A percentile compares a stretch with the other conserved stretches of the same genome.
Evolutionary conservation across 805 yeast species (phyloP).

Genomic region (Kuraishia piskuri): DNA sequence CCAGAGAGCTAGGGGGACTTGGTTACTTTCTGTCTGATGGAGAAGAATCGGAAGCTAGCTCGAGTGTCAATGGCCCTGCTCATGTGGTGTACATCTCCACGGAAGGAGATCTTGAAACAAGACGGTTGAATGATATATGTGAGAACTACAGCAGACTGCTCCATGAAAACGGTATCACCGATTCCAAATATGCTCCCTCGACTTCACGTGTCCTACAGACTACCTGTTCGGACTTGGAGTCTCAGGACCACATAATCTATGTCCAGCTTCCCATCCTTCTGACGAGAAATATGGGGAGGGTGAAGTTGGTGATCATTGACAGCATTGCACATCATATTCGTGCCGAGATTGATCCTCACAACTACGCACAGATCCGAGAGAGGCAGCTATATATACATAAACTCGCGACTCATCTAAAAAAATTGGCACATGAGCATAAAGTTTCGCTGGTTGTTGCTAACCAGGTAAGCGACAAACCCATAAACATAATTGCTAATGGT

Average conservation of each 20-base stretch:
- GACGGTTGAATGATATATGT: conserved; percentile 44
- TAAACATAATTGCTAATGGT: conserved; percentile 17
- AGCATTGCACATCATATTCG: conserved; percentile 78
- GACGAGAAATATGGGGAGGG: conserved; percentile 22
- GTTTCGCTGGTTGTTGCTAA: conserved; percentile 67
- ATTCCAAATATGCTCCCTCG: conserved; percentile 18
- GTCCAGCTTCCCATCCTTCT: conserved; percentile 61
- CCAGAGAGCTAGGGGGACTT: conserved; percentile 37
- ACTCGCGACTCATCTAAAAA: conserved; percentile 38
- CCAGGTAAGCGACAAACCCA: conserved; percentile 65
- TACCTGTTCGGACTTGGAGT: conserved; percentile 56
- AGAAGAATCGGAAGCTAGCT: conserved; percentile 1
- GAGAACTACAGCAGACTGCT: conserved; percentile 19
- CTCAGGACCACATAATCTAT: conserved; percentile 62
- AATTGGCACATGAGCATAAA: conserved; percentile 35
- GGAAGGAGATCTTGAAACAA: conserved; percentile 64
- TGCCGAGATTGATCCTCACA: conserved; percentile 38
- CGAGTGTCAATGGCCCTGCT: conserved; percentile 5
- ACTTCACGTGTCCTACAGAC: conserved; percentile 38
- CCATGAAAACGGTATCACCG: conserved; percentile 25
- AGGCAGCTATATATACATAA: conserved; percentile 33
- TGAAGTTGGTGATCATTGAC: conserved; percentile 63
- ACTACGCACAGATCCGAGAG: conserved; percentile 25
- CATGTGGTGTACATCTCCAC: conserved; percentile 71
- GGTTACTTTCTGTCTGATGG: conserved; percentile 10